phyloP scores from a whole-genome alignment of 2,329 filamentous ascomycete genomes.

The Volutella citrinella region DNA sequence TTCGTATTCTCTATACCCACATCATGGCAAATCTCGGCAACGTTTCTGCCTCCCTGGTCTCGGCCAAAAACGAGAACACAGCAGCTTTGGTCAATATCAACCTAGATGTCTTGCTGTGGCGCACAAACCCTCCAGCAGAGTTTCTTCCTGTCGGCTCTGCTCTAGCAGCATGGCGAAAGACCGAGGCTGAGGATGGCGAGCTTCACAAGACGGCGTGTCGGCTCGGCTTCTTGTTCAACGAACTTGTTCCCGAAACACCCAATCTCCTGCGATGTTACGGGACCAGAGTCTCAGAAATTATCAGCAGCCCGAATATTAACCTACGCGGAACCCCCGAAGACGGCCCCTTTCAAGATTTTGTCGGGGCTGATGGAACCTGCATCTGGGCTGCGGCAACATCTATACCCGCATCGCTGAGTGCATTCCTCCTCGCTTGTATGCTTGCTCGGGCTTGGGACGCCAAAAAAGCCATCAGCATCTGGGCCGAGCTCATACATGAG shows the following conservation, averaged over 20 bases:
- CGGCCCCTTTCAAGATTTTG: conserved; percentile 4
- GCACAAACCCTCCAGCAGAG: not conserved
- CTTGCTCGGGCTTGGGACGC: conserved; percentile 5
- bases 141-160: conserved; percentile 2
- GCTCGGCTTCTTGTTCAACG: conserved; percentile 6
- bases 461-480: conserved; percentile 3
- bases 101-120: conserved; percentile 2
- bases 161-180: conserved; percentile 1
- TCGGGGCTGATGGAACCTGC: conserved; percentile 4
- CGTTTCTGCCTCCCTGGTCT: not conserved
- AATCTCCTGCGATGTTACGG: conserved; percentile 4
- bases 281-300: conserved; percentile 2
- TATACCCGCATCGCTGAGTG: not conserved
- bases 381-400: conserved; percentile 11
- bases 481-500: conserved; percentile 4
- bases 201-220: conserved; percentile 3
- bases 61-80: conserved; percentile 5
- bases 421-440: conserved; percentile 9
- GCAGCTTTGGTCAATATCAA: conserved; percentile 4
- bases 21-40: conserved; percentile 8
- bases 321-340: conserved; percentile 1
- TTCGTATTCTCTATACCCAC: too few species aligned
- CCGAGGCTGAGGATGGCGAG: conserved; percentile 2
- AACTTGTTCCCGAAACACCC: conserved; percentile 3
- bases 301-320: conserved; percentile 3